Conservation (phyloP, 495 filamentous ascomycete genomes). For the Aspergillus bertholletiae region DNA sequence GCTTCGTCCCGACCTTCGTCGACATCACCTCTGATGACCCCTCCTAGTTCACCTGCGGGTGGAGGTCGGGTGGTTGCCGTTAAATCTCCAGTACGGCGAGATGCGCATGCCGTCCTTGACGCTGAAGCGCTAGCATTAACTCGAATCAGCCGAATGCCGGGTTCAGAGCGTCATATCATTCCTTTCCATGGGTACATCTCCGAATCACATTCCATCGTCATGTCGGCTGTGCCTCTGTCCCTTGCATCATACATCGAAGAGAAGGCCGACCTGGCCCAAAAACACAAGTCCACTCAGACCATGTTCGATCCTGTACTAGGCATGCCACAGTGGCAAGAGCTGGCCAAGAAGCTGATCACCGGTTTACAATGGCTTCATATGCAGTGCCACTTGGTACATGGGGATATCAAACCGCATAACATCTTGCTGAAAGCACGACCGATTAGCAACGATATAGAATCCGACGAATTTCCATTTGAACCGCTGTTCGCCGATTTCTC, state of each 20-base stretch:
- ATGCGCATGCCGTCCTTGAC: conserved; percentile 46
- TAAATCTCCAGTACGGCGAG: conserved; percentile 48
- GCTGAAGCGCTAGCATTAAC: conserved; percentile 52
- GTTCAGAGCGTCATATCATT: conserved; percentile 40
- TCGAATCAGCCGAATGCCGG: conserved; percentile 35
- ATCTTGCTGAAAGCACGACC: conserved; percentile 29
- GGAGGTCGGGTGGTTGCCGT: conserved; percentile 45
- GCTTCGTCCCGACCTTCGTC: conserved; percentile 22
- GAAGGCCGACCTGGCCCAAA: conserved; percentile 25
- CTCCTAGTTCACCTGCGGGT: conserved; percentile 46
- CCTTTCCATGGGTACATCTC: conserved; percentile 55
- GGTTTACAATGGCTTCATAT: conserved; percentile 52
- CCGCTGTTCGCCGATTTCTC: conserved; percentile 59
- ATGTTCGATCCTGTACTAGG: conserved; percentile 53
- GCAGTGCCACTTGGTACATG: conserved; percentile 44
- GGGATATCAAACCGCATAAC: conserved; percentile 56
- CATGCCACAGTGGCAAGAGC: conserved; percentile 31
- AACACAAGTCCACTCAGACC: conserved; percentile 36
- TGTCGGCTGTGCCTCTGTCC: conserved; percentile 47
- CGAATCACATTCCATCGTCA: conserved; percentile 46
- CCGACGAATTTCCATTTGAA: conserved; percentile 28
- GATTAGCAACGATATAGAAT: conserved; percentile 3
- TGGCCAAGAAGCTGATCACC: conserved; percentile 47
- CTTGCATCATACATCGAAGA: conserved; percentile 49
- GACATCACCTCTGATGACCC: conserved; percentile 24